phyloP scores from a whole-genome alignment of 2,329 filamentous ascomycete genomes.

The Xylariales sp. region DNA sequence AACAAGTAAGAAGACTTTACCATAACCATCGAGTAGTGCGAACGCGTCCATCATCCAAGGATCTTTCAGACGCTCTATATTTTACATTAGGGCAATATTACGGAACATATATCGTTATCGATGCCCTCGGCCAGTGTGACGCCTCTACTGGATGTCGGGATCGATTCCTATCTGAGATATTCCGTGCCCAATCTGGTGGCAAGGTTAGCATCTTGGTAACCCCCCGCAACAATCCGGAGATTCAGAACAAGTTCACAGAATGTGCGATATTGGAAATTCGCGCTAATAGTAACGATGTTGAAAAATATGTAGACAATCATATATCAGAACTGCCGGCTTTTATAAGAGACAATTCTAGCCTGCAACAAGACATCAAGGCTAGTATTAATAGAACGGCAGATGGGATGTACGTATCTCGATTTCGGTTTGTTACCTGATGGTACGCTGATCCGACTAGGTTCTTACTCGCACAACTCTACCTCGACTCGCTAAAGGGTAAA shows the following conservation, averaged over 20 bases:
- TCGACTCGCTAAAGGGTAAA: too few species aligned
- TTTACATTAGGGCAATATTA: constrained; percentile 39
- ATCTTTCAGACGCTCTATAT: constrained; percentile 41
- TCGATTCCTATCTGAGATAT: constrained; percentile 34
- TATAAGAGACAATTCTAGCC: too few species aligned
- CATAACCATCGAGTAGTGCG: not conserved
- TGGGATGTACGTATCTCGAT: too few species aligned
- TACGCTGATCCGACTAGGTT: too few species aligned
- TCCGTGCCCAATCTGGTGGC: constrained; percentile 22
- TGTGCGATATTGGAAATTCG: constrained; percentile 46
- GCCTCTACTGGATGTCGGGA: constrained; percentile 6
- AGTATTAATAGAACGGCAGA: too few species aligned
- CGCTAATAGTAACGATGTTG: constrained; percentile 50
- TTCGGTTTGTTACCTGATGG: too few species aligned
- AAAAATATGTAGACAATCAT: constrained; percentile 45
- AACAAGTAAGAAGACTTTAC: constrained; percentile 47
- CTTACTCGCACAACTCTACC: too few species aligned
- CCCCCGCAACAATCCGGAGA: constrained; percentile 43
- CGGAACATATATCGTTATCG: constrained; percentile 42
- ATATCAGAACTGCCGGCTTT: too few species aligned
- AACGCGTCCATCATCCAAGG: constrained; percentile 44
- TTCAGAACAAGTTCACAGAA: constrained; percentile 36
- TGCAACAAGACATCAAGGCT: too few species aligned
- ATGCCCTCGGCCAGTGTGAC: constrained; percentile 44
- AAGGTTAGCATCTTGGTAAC: constrained; percentile 45